Conservation (phyloP, 2,329 filamentous ascomycete species). For the Aspergillus costaricaensis region DNA sequence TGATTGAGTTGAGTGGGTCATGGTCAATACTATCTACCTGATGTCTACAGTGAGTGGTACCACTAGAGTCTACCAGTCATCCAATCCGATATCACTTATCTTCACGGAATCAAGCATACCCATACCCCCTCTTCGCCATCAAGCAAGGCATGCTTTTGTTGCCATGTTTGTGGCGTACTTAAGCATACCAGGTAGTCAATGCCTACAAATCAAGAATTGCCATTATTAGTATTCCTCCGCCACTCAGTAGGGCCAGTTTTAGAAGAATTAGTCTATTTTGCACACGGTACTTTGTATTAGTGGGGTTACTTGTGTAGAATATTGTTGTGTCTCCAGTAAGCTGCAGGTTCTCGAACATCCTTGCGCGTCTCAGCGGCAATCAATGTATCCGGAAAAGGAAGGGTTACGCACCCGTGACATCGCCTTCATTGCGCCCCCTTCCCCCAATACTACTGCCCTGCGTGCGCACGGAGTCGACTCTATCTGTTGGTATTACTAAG, state of each 20-base stretch:
- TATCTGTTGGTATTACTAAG: neutral
- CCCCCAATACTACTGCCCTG: neutral
- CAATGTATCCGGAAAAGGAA: slow-evolving; percentile 1
- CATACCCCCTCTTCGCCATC: neutral
- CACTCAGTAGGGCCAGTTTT: too few species aligned
- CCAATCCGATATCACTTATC: neutral
- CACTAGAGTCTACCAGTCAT: neutral
- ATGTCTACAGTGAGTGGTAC: too few species aligned
- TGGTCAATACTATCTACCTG: neutral
- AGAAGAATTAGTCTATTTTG: too few species aligned
- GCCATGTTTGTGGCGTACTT: neutral
- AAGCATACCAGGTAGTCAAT: too few species aligned
- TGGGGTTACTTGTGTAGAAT: neutral
- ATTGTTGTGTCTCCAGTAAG: neutral
- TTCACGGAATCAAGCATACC: neutral
- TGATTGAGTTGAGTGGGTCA: neutral
- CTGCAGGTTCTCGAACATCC: neutral
- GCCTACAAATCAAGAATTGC: too few species aligned
- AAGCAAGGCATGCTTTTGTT: neutral
- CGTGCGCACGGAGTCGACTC: slow-evolving; percentile 2
- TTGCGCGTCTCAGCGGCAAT: neutral
- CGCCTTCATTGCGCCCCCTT: neutral
- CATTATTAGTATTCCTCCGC: too few species aligned
- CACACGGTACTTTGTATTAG: too few species aligned
- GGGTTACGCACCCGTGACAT: slow-evolving; percentile 10